Percentiles rank a stretch among this genome's conserved stretches.
Conservation (phyloP, 352 stramenopile species). For the Hyaloperonospora brassicae region DNA sequence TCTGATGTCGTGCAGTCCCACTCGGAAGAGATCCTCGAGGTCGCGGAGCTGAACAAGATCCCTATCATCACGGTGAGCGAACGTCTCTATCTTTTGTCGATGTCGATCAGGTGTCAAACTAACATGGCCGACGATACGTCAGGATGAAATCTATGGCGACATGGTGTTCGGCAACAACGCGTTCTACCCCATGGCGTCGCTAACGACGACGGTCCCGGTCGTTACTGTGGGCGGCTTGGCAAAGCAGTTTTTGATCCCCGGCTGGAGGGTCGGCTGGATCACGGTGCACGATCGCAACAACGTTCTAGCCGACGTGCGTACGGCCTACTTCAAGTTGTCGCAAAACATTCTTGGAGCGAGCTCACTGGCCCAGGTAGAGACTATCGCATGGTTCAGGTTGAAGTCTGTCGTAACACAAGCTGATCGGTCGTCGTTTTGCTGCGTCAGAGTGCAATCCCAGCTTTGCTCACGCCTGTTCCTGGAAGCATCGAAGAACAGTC, state of each 20-base stretch:
- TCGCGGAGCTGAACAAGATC: constrained; percentile 83
- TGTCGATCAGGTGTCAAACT: background rate
- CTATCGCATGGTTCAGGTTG: background rate
- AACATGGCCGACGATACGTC: background rate
- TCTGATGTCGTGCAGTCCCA: constrained; percentile 28
- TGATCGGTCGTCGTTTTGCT: constrained; percentile 9
- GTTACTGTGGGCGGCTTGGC: constrained; percentile 82
- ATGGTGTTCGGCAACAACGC: constrained; percentile 68
- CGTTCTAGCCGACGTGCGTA: constrained; percentile 72
- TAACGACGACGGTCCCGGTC: constrained; percentile 77
- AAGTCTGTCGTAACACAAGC: background rate
- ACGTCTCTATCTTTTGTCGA: background rate
- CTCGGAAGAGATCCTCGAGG: constrained; percentile 58
- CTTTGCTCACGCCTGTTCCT: constrained; percentile 62
- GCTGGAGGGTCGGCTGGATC: constrained; percentile 93
- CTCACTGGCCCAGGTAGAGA: constrained; percentile 71
- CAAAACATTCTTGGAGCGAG: constrained; percentile 90
- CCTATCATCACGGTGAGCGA: constrained; percentile 88
- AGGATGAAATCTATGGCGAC: constrained; percentile 83
- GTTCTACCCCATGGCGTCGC: constrained; percentile 77
- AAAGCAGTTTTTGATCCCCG: constrained; percentile 94
- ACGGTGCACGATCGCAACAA: constrained; percentile 89
- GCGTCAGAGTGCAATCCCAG: constrained; percentile 67
- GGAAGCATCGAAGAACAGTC: constrained; percentile 52
- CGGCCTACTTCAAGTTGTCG: constrained; percentile 87